Evolutionary conservation across 768 basidiomycete genomes (phyloP).

Genomic region (Panellus pusillus): DNA sequence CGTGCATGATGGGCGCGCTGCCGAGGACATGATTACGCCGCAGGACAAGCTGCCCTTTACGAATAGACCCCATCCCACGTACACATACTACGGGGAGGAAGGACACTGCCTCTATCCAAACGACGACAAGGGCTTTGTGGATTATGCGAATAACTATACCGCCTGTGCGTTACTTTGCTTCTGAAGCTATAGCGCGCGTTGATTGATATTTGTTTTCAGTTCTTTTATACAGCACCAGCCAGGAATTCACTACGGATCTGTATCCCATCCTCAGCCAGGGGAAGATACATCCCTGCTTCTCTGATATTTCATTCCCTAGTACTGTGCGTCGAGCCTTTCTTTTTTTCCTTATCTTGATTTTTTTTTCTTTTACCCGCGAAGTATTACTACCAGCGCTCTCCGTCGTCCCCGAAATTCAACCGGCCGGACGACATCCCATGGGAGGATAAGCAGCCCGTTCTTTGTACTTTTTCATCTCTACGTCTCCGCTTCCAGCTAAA

Average conservation of each 20-base stretch:
- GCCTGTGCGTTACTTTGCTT: neutral
- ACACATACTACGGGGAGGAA: neutral
- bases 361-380: neutral
- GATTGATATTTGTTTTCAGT: neutral
- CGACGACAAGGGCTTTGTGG: neutral
- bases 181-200: neutral
- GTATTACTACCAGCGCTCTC: slow-evolving; percentile 2
- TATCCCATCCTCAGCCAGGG: neutral
- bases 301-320: slow-evolving; percentile 7
- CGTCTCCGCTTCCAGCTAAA: neutral
- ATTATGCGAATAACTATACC: neutral
- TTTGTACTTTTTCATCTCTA: neutral
- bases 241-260: neutral
- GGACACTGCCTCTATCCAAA: neutral
- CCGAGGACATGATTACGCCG: neutral
- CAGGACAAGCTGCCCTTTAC: neutral
- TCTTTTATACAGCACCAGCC: slow-evolving; percentile 1
- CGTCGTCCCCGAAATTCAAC: neutral
- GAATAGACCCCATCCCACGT: neutral
- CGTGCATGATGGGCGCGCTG: neutral
- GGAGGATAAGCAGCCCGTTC: neutral
- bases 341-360: neutral
- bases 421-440: neutral
- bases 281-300: slow-evolving; percentile 4
- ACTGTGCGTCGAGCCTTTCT: neutral